Percentiles rank a stretch among this genome's conserved stretches.
phyloP scores from a whole-genome alignment of 352 stramenopile species.

The Phytophthora vignae region DNA sequence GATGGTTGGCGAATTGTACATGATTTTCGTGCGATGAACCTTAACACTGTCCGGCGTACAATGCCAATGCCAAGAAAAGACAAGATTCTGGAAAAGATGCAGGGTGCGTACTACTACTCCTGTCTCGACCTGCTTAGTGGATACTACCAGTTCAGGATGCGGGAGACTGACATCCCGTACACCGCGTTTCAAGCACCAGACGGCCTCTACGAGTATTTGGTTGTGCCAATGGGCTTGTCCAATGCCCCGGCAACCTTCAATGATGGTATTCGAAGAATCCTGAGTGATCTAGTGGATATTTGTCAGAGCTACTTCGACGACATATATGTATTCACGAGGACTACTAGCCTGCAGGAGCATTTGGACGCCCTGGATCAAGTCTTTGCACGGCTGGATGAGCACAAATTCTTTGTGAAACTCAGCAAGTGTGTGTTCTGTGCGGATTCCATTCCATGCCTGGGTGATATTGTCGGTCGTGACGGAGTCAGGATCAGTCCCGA shows the following conservation, averaged over 20 bases:
- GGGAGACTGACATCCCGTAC: slow-evolving; percentile 22
- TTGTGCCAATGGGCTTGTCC: slow-evolving; percentile 28
- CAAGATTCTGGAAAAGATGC: slow-evolving; percentile 29
- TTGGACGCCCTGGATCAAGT: slow-evolving; percentile 7
- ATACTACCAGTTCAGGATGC: slow-evolving; percentile 37
- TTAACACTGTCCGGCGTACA: slow-evolving; percentile 3
- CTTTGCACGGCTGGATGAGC: slow-evolving; percentile 3
- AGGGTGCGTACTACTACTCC: slow-evolving; percentile 20
- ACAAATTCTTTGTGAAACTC: slow-evolving; percentile 12
- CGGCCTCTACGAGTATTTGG: slow-evolving; percentile 31
- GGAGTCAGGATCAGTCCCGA: background rate
- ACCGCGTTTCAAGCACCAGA: slow-evolving; percentile 29
- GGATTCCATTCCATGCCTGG: slow-evolving; percentile 1
- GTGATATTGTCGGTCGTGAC: slow-evolving; percentile 8
- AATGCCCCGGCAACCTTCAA: slow-evolving; percentile 19
- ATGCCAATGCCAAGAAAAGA: slow-evolving; percentile 29
- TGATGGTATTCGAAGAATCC: slow-evolving; percentile 3
- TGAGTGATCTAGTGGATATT: slow-evolving; percentile 4
- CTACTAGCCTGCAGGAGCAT: slow-evolving; percentile 2
- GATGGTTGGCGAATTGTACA: slow-evolving; percentile 43
- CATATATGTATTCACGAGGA: slow-evolving; percentile 12
- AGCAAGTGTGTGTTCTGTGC: slow-evolving; percentile 18
- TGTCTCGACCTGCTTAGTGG: slow-evolving; percentile 28
- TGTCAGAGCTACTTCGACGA: slow-evolving; percentile 18
- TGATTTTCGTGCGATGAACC: slow-evolving; percentile 28